Evolutionary conservation across 129 eudicot species (phyloP), one percentile per base, ranked within the genome.

Genomic region (Flaveria sonorensis): DNA sequence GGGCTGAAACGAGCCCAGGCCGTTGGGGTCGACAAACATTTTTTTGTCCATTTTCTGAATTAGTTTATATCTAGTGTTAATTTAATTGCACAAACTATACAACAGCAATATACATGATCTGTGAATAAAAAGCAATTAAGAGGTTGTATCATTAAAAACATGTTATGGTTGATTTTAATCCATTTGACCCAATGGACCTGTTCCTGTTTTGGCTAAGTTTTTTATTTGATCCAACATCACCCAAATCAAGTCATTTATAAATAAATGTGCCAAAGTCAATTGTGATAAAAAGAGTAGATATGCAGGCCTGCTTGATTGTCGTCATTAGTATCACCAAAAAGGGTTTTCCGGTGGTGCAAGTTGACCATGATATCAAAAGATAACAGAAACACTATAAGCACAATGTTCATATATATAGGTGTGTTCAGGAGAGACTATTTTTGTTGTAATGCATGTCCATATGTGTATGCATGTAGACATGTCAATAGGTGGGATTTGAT

Each of bases 281-380:
- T 40, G 16, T 48, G 43, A 52, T 11, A 20, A 14, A 50, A 45
- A 24, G 45, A 71, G 24, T 16, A 16, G 76, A 32, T 36, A 56
- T 72, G 57, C 8, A 10, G 46, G 43, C 45, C n/a, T 47, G 15
- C 55, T 32, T 15, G 55, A 73, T 23, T 40, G 13, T 2, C 40
- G 77, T 21, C 21, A 9, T 70, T 42, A 40, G 21, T 19, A 73
- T 73, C 70, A 59, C 23, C 3, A 74, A 24, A 59, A 42, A 24
- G 65, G 66, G 12, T 10, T 23, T 59, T 14, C 23, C 2, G 6
- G 43, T 56, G 26, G 18, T 15, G 42, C 13, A 39, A 46, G n/a
- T 57, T 71, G 56, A 73, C 47, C 46, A 23, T 3, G 26, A 16
- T 43, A 52, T 36, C 28, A 32, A 4, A 32, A 32, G 39, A 32